These are phyloP conservation scores for Botrytis porri DNA, from an alignment of 2,329 filamentous ascomycete species.

Conservation along the genomic window DNA sequence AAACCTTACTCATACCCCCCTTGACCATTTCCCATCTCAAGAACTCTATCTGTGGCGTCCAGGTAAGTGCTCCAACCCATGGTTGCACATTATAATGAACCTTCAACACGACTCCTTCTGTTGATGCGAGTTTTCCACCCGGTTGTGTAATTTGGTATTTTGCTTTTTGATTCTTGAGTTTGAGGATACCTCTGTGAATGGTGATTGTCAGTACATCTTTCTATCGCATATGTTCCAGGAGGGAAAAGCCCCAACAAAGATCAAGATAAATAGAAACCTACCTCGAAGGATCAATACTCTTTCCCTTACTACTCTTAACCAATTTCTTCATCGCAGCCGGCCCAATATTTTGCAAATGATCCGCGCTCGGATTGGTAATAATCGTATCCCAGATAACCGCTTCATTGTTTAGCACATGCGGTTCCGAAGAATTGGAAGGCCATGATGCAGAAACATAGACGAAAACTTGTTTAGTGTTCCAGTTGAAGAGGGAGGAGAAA, in stretches of 20 bases:
- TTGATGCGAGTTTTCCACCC: slow-evolving; percentile 70
- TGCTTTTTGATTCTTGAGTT: slow-evolving; percentile 78
- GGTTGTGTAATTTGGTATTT: slow-evolving; percentile 98
- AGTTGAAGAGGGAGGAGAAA: slow-evolving; percentile 88
- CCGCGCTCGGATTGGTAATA: slow-evolving; percentile 70
- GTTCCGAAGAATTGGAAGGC: slow-evolving; percentile 41
- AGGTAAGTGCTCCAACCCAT: slow-evolving; percentile 86
- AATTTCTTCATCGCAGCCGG: slow-evolving; percentile 62
- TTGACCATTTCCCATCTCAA: slow-evolving; percentile 63
- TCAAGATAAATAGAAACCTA: slow-evolving; percentile 21
- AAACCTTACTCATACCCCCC: slow-evolving; percentile 62
- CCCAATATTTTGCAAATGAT: slow-evolving; percentile 59
- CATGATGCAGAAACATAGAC: slow-evolving; percentile 88
- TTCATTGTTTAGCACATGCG: slow-evolving; percentile 50
- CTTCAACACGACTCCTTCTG: slow-evolving; percentile 70
- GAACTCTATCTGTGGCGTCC: slow-evolving; percentile 59
- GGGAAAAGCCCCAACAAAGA: not conserved
- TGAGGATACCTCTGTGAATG: slow-evolving; percentile 62
- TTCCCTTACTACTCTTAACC: slow-evolving; percentile 56
- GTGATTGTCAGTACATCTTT: not conserved
- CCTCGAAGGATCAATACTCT: slow-evolving; percentile 50
- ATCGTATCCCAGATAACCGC: slow-evolving; percentile 96
- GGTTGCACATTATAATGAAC: slow-evolving; percentile 97
- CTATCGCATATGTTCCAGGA: not conserved
- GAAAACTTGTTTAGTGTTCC: slow-evolving; percentile 99